A percentile compares a stretch with the other conserved stretches of the same genome.
Conservation (phyloP, 345 rosid species). For the Conringia planisiliqua region DNA sequence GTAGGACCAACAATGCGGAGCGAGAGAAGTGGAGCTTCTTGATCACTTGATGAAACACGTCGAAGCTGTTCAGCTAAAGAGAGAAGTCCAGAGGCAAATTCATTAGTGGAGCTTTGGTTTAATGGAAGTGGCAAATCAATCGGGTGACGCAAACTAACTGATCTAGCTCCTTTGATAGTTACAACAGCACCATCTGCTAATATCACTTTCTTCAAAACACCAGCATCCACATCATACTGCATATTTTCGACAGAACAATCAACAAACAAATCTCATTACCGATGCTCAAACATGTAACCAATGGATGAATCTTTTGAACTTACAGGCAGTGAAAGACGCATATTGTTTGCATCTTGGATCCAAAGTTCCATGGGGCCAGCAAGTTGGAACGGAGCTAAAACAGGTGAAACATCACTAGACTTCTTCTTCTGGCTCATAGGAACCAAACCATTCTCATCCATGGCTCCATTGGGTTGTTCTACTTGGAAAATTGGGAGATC, state of each 20-base stretch:
- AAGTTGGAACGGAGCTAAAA: slow-evolving; percentile 87
- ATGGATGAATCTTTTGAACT: neutral
- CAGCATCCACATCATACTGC: slow-evolving; percentile 99
- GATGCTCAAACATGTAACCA: neutral
- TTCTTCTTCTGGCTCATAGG: slow-evolving; percentile 31
- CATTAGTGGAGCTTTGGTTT: slow-evolving; percentile 44
- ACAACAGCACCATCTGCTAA: slow-evolving; percentile 92
- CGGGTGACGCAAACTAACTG: slow-evolving; percentile 86
- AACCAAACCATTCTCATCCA: slow-evolving; percentile 43
- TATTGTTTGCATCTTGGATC: slow-evolving; percentile 89
- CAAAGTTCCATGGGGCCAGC: slow-evolving; percentile 97
- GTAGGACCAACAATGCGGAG: slow-evolving; percentile 90
- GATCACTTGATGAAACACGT: slow-evolving; percentile 41
- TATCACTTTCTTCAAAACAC: slow-evolving; percentile 82
- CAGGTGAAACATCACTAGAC: slow-evolving; percentile 46
- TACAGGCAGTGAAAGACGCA: slow-evolving; percentile 83
- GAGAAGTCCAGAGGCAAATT: slow-evolving; percentile 83
- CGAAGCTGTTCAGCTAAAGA: slow-evolving; percentile 79
- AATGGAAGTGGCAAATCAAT: slow-evolving; percentile 80
- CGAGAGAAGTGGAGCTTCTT: slow-evolving; percentile 61
- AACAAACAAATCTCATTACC: neutral
- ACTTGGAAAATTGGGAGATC: slow-evolving; percentile 76
- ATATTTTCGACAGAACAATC: slow-evolving; percentile 15
- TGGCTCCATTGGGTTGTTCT: slow-evolving; percentile 35
- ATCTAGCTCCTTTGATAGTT: slow-evolving; percentile 90